phyloP scores from a whole-genome alignment of 2,329 filamentous ascomycete genomes.

The Zelopaecilomyces penicillatus region DNA sequence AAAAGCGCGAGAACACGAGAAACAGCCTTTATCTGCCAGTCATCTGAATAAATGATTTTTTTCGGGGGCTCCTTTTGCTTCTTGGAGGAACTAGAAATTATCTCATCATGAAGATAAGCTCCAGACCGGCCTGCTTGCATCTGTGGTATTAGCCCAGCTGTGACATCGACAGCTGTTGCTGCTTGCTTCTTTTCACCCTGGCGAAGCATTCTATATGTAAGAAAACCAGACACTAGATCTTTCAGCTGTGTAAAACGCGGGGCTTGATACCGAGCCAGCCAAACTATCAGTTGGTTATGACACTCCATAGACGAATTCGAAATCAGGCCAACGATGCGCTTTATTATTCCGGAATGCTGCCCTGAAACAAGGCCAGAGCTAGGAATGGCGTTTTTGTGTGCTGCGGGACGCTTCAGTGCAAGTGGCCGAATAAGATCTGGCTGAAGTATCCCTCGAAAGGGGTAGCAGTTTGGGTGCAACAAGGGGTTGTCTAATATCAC shows the following conservation, averaged over 20 bases:
- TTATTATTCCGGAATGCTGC: constrained; percentile 75
- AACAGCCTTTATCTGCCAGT: constrained; percentile 83
- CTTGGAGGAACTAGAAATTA: constrained; percentile 44
- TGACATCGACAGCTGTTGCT: constrained; percentile 47
- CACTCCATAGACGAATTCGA: constrained; percentile 68
- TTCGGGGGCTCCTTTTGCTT: constrained; percentile 47
- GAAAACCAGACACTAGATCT: constrained; percentile 67
- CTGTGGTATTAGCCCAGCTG: constrained; percentile 62
- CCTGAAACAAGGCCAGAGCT: constrained; percentile 42
- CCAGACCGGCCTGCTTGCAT: constrained; percentile 58
- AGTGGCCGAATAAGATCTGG: constrained; percentile 14
- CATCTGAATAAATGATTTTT: constrained; percentile 61
- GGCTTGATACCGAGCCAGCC: constrained; percentile 66
- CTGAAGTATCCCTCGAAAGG: constrained; percentile 34
- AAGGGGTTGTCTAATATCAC: constrained; percentile 74
- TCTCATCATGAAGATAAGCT: constrained; percentile 69
- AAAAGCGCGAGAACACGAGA: constrained; percentile 72
- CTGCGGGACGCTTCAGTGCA: constrained; percentile 10
- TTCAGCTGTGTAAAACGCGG: constrained; percentile 63
- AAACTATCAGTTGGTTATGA: constrained; percentile 67
- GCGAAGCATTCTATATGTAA: constrained; percentile 70
- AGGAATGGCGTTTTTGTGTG: constrained; percentile 13
- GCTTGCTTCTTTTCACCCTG: constrained; percentile 60
- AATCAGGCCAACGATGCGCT: constrained; percentile 71
- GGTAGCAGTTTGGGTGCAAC: constrained; percentile 41